phyloP scores from a whole-genome alignment of 331 rosid species.

The Spiraea crenata region DNA sequence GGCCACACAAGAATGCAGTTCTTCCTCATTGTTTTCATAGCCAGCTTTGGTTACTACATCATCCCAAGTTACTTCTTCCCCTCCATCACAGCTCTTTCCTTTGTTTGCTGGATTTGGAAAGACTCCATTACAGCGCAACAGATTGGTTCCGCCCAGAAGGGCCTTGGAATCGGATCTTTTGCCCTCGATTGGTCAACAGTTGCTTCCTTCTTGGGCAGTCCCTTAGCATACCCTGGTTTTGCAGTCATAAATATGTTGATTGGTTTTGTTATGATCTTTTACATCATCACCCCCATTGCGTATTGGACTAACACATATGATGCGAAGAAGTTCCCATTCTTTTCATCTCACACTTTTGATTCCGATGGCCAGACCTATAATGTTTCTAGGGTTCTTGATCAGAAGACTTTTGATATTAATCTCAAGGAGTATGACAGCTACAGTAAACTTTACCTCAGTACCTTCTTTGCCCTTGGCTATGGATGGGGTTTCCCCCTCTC shows the following conservation, averaged over 20 bases:
- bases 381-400: slow-evolving; percentile 48
- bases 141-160: slow-evolving; percentile 64
- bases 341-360: slow-evolving; percentile 65
- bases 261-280: slow-evolving; percentile 47
- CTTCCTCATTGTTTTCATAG: slow-evolving; percentile 51
- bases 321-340: slow-evolving; percentile 69
- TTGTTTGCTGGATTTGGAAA: slow-evolving; percentile 72
- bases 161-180: slow-evolving; percentile 74
- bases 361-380: slow-evolving; percentile 48
- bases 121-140: slow-evolving; percentile 73
- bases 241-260: slow-evolving; percentile 50
- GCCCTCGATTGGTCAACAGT: slow-evolving; percentile 74
- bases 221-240: slow-evolving; percentile 60
- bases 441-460: slow-evolving; percentile 67
- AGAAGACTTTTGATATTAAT: slow-evolving; percentile 43
- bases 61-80: slow-evolving; percentile 69
- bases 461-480: slow-evolving; percentile 55
- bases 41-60: slow-evolving; percentile 66
- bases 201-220: slow-evolving; percentile 64
- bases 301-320: slow-evolving; percentile 62
- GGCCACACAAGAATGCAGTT: slow-evolving; percentile 70
- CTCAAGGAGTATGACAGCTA: slow-evolving; percentile 42
- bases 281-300: slow-evolving; percentile 42
- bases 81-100: slow-evolving; percentile 50
- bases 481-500: slow-evolving; percentile 71